These are phyloP conservation scores for Stemphylium vesicarium DNA, from an alignment of 2,329 filamentous ascomycete genomes.

Conservation along the genomic window DNA sequence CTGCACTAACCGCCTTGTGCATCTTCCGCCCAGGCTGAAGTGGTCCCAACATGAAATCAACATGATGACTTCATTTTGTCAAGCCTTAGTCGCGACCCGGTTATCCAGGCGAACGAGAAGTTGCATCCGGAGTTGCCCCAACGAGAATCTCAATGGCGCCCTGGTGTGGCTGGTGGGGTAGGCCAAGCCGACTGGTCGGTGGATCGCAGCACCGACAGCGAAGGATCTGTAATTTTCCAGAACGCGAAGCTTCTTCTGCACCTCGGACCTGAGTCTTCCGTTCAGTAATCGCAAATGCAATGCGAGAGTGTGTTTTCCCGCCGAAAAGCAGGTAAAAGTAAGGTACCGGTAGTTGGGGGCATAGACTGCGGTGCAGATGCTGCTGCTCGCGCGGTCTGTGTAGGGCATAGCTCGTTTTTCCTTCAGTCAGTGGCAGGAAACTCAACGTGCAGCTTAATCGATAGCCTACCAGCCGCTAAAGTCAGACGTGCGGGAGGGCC, in stretches of 20 bases:
- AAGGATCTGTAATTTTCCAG: background rate
- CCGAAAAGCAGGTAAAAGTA: too few species aligned
- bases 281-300: too few species aligned
- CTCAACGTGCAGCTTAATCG: constrained; percentile 23
- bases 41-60: background rate
- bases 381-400: background rate
- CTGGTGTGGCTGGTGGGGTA: constrained; percentile 7
- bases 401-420: background rate
- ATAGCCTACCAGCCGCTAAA: constrained; percentile 23
- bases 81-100: constrained; percentile 4
- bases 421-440: background rate
- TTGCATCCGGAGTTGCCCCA: constrained; percentile 4
- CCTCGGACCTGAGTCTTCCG: too few species aligned
- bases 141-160: background rate
- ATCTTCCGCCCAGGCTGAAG: constrained; percentile 8
- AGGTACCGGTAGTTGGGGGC: too few species aligned
- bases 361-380: too few species aligned
- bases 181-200: background rate
- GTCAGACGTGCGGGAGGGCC: constrained; percentile 24
- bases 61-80: constrained; percentile 4
- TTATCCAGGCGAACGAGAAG: constrained; percentile 4
- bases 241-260: too few species aligned
- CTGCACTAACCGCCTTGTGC: constrained; percentile 10
- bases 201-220: background rate
- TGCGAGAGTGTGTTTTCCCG: too few species aligned